These are phyloP conservation scores for Dacryopinax spathularia DNA, from an alignment of 768 basidiomycete genomes.

Conservation along the genomic window DNA sequence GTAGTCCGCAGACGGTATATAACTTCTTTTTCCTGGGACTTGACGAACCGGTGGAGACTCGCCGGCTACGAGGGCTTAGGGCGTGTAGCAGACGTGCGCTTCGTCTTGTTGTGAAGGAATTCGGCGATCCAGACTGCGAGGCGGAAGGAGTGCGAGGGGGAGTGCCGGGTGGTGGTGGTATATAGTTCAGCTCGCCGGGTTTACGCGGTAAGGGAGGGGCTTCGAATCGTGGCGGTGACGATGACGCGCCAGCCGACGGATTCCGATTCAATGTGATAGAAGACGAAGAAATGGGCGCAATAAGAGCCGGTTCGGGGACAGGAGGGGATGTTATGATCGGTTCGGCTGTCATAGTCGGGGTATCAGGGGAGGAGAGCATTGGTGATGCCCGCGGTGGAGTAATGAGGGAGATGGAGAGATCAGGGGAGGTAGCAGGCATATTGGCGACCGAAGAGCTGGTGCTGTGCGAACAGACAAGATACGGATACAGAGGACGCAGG, in stretches of 20 bases:
- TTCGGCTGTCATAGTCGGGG: not conserved
- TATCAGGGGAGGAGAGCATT: not conserved
- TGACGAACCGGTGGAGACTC: not conserved
- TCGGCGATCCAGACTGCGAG: not conserved
- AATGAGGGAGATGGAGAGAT: not conserved
- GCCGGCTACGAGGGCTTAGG: not conserved
- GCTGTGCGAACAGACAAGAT: not conserved
- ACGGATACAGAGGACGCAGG: not conserved
- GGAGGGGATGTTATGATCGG: not conserved
- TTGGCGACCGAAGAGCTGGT: not conserved
- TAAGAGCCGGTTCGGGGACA: not conserved
- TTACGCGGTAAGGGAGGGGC: not conserved
- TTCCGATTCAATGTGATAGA: not conserved
- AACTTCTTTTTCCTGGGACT: not conserved
- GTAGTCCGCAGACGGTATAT: constrained; percentile 9
- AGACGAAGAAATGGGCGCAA: not conserved
- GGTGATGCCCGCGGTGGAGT: not conserved
- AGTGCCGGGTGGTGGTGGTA: not conserved
- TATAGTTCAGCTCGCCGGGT: not conserved
- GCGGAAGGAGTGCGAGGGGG: not conserved
- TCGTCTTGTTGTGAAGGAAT: not conserved
- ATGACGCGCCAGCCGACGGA: not conserved
- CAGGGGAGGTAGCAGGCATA: not conserved
- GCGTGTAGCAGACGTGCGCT: not conserved
- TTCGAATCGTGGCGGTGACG: not conserved